Conservation (phyloP, 495 filamentous ascomycete genomes). For the Penicillium steckii region DNA sequence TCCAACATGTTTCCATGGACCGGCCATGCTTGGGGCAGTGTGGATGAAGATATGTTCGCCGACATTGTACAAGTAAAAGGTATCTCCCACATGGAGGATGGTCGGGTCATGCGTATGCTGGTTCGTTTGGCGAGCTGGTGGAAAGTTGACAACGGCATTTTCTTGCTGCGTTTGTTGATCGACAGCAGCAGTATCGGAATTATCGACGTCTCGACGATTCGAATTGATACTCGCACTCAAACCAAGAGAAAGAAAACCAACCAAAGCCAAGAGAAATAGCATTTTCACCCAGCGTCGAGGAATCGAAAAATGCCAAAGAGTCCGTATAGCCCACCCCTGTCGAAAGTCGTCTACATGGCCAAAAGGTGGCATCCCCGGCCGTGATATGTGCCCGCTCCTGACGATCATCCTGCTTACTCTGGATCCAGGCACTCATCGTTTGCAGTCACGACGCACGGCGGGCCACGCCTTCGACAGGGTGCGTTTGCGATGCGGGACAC, state of each 20-base stretch:
- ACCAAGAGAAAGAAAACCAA: conserved; percentile 21
- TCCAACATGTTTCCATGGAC: conserved; percentile 41
- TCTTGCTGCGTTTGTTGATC: conserved; percentile 5
- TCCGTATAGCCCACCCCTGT: conserved; percentile 19
- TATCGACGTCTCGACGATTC: conserved; percentile 1
- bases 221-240: conserved; percentile 13
- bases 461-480: conserved; percentile 15
- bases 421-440: conserved; percentile 27
- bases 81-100: conserved; percentile 30
- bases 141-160: conserved; percentile 14
- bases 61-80: conserved; percentile 41
- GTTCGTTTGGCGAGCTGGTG: conserved; percentile 31
- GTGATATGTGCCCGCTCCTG: conserved; percentile 27
- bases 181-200: background rate
- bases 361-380: conserved; percentile 17
- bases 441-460: conserved; percentile 23
- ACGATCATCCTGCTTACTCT: conserved; percentile 22
- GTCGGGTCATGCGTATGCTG: conserved; percentile 43
- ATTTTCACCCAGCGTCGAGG: conserved; percentile 29
- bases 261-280: conserved; percentile 20
- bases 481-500: conserved; percentile 18
- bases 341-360: conserved; percentile 15
- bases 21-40: conserved; percentile 34
- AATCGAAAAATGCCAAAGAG: conserved; percentile 16
- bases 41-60: conserved; percentile 35